Percentiles rank a stretch among this genome's conserved stretches.
Conservation (phyloP, 129 eudicot species). For the Rutidosis leptorrhynchoides region DNA sequence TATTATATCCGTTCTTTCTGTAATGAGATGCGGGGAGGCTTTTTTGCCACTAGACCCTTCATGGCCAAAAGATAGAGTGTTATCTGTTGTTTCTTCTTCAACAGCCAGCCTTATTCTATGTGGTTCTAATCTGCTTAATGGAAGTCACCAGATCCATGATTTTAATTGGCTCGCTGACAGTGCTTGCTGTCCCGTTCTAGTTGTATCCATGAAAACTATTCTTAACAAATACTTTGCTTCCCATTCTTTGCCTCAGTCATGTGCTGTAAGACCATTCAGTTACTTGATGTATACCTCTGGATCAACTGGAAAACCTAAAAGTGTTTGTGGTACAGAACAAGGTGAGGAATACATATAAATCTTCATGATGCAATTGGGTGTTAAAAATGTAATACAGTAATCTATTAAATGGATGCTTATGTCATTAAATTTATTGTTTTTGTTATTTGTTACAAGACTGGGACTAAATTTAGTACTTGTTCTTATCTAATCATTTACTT, state of each 20-base stretch:
- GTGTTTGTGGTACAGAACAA: slow-evolving; percentile 87
- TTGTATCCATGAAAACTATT: slow-evolving; percentile 36
- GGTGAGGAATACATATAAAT: slow-evolving; percentile 37
- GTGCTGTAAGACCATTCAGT: slow-evolving; percentile 62
- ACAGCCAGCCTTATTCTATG: slow-evolving; percentile 58
- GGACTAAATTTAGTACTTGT: neutral
- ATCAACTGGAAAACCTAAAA: slow-evolving; percentile 89
- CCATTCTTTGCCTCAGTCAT: slow-evolving; percentile 49
- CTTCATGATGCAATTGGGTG: neutral
- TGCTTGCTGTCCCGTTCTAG: slow-evolving; percentile 42
- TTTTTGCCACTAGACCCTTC: slow-evolving; percentile 88
- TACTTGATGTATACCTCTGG: slow-evolving; percentile 96
- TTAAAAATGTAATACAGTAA: neutral
- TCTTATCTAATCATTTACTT: neutral
- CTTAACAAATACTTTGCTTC: slow-evolving; percentile 31
- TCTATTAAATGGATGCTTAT: neutral
- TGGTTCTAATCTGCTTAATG: slow-evolving; percentile 35
- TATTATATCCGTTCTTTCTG: slow-evolving; percentile 67
- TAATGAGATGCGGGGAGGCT: slow-evolving; percentile 81
- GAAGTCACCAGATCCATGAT: slow-evolving; percentile 40
- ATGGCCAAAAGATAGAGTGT: slow-evolving; percentile 73
- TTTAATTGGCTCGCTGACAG: slow-evolving; percentile 45
- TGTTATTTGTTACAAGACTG: neutral
- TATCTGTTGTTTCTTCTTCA: slow-evolving; percentile 62
- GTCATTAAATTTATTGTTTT: neutral